Evolutionary conservation across 495 filamentous ascomycete genomes (phyloP).

Genomic region (Penicillium pancosmium): DNA sequence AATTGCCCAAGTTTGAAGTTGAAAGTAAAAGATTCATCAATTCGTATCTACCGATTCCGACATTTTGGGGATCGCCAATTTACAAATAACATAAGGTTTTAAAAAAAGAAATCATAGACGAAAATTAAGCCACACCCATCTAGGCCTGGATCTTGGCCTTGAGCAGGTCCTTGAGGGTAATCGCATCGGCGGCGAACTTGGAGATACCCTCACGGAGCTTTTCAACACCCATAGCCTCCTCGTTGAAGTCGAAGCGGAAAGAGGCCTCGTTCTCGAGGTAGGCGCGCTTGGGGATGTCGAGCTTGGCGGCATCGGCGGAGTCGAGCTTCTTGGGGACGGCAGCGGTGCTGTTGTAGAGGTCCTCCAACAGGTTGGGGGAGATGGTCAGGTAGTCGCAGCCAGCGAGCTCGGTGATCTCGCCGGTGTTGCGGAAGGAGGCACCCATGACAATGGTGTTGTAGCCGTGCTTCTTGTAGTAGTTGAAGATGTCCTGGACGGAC

Average conservation of each 20-base stretch:
- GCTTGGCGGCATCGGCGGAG: slow-evolving; percentile 59
- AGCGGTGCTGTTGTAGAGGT: slow-evolving; percentile 79
- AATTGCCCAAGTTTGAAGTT: not conserved
- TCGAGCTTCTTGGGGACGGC: slow-evolving; percentile 93
- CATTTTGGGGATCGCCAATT: slow-evolving; percentile 35
- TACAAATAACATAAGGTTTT: slow-evolving; percentile 28
- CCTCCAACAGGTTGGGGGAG: slow-evolving; percentile 91
- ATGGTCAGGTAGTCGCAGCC: slow-evolving; percentile 99
- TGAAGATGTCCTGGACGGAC: slow-evolving; percentile 94
- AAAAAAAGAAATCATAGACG: slow-evolving; percentile 21
- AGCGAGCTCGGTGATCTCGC: slow-evolving; percentile 97
- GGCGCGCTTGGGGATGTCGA: slow-evolving; percentile 82
- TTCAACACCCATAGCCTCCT: slow-evolving; percentile 98
- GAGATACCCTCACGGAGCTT: slow-evolving; percentile 99
- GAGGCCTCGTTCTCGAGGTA: slow-evolving; percentile 88
- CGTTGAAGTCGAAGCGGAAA: slow-evolving; percentile 99
- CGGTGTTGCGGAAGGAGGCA: slow-evolving; percentile 92
- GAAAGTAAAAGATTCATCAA: slow-evolving; percentile 32
- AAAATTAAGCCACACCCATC: slow-evolving; percentile 18
- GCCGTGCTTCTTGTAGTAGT: slow-evolving; percentile 99
- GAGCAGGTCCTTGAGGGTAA: slow-evolving; percentile 90
- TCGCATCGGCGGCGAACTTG: slow-evolving; percentile 96
- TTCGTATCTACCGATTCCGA: slow-evolving; percentile 46
- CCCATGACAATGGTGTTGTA: slow-evolving; percentile 99
- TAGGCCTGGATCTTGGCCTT: slow-evolving; percentile 76